Evolutionary conservation across 176 grass and related monocot genomes (phyloP), one percentile per base, ranked within the genome.

Genomic region (Triticum dicoccoides): DNA sequence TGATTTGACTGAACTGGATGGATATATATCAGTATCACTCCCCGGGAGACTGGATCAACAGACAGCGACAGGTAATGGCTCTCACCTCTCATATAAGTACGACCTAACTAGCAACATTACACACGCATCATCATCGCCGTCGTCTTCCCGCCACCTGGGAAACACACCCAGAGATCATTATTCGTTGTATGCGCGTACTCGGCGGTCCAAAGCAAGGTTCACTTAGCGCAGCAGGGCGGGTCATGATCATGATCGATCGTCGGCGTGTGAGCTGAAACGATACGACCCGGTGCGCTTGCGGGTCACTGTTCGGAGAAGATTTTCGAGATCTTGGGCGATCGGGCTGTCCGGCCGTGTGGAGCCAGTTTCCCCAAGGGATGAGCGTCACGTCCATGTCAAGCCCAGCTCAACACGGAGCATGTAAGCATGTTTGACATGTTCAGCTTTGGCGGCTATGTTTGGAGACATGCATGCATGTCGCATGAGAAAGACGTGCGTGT

Each of bases 351-450:
- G 62, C 30, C 38, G 70, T 87, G 35, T 62, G 78, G 78, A 61
- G 33, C 58, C 86, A 39, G 30, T 68, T 72, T 11, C 18, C 37
- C 11, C 11, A 63, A 34, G 20, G 5, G 78, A 82, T 86, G n/a
- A 77, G 51, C 14, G 78, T 69, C 83, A 77, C 63, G 83, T 89
- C 88, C 78, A 52, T 82, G 77, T 86, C 88, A 77, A 38, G 61
- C 47, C 52, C 52, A 58, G 52, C 52, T 58, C 78, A 85, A 61
- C 20, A 11, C 33, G 32, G n/a, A 33, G 66, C 65, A 78, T 34
- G 69, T 69, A 23, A 9, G 79, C 80, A 78, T 25, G 69, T 69
- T 81, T 75, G 83, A 81, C 83, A 25, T 5, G 49, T 85, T 82
- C 78, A 71, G 44, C 6, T 9, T 32, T 17, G 30, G 52, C 24